Percentiles rank a stretch among this genome's conserved stretches.
Evolutionary conservation across 176 grass and related monocot species (phyloP).

Genomic region (Aegilops bicornis): DNA sequence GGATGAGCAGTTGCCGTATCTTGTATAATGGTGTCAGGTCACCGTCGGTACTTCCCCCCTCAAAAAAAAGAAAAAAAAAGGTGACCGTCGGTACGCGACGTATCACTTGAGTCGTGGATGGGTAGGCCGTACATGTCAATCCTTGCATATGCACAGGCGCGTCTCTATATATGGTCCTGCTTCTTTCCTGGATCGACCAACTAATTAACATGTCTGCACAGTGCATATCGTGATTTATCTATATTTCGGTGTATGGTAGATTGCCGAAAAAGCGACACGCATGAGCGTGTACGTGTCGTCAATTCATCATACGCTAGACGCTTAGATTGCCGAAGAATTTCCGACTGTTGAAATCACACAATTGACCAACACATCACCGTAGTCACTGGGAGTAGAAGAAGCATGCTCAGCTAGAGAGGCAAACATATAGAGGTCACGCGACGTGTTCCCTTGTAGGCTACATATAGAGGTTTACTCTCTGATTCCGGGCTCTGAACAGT

Average conservation of each 20-base stretch:
- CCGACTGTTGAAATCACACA: no score
- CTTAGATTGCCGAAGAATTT: no score
- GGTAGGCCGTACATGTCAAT: constrained; percentile 44
- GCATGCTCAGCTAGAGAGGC: no score
- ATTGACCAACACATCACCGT: no score
- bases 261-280: not conserved
- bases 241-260: not conserved
- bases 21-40: constrained; percentile 1
- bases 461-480: not conserved
- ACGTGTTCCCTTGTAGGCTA: not conserved
- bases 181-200: not conserved
- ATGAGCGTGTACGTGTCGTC: not conserved
- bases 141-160: not conserved
- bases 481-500: not conserved
- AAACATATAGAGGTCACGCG: not conserved
- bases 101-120: not conserved
- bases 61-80: no score
- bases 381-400: no score
- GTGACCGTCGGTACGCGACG: not conserved
- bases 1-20: not conserved
- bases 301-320: not conserved
- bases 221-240: not conserved
- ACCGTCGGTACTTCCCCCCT: not conserved
- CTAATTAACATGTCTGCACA: not conserved
- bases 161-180: constrained; percentile 17